Evolutionary conservation across 2,329 filamentous ascomycete species (phyloP).

Genomic region (Pseudogymnoascus sp.): DNA sequence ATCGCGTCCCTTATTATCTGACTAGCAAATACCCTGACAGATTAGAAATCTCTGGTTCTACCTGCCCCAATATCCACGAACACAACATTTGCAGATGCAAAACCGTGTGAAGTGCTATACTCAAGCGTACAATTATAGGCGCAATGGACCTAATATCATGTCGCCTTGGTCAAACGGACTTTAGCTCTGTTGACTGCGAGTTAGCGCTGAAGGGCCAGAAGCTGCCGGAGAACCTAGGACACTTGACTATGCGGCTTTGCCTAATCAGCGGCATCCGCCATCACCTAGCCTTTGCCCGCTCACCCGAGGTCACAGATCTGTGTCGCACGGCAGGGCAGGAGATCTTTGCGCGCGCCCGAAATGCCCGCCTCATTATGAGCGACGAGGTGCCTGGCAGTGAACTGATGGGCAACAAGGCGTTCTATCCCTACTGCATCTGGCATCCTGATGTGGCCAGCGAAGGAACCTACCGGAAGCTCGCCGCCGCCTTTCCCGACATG

Average conservation of each 20-base stretch:
- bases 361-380: slow-evolving; percentile 33
- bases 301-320: neutral
- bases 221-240: slow-evolving; percentile 38
- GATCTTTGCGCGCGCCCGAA: slow-evolving; percentile 19
- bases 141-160: neutral
- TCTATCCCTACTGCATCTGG: slow-evolving; percentile 36
- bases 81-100: neutral
- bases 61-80: neutral
- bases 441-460: slow-evolving; percentile 31
- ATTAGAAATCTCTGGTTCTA: neutral
- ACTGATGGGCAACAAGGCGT: slow-evolving; percentile 15
- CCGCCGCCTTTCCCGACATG: slow-evolving; percentile 27
- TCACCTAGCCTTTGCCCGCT: slow-evolving; percentile 8
- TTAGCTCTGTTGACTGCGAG: slow-evolving; percentile 34
- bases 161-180: neutral
- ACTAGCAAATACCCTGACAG: neutral
- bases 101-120: neutral
- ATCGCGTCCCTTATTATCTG: neutral
- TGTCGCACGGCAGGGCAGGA: neutral
- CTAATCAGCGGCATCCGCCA: slow-evolving; percentile 12
- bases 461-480: slow-evolving; percentile 31
- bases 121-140: neutral
- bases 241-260: neutral
- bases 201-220: slow-evolving; percentile 45
- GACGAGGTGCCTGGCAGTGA: slow-evolving; percentile 26